phyloP scores from a whole-genome alignment of 306 rosid species.

The Herpetospermum pedunculosum region DNA sequence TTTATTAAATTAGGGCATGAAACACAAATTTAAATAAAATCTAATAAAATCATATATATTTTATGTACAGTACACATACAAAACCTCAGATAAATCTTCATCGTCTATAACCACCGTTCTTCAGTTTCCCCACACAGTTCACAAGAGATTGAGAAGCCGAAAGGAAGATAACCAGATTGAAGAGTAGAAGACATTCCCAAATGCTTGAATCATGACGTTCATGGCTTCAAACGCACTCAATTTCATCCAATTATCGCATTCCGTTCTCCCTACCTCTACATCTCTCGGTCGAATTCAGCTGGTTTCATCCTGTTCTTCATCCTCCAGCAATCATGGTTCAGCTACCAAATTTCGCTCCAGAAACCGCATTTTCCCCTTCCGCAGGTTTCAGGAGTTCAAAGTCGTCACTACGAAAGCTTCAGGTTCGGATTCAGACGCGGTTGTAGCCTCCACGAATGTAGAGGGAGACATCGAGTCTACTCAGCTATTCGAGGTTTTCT shows the following conservation, averaged over 20 bases:
- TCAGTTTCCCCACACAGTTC: not conserved
- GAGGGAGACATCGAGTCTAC: conserved; percentile 51
- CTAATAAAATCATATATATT: no score
- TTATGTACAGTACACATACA: not conserved
- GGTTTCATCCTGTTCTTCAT: conserved; percentile 14
- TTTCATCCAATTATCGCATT: conserved; percentile 32
- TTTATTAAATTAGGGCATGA: no score
- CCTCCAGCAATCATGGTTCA: conserved; percentile 14
- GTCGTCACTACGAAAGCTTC: conserved; percentile 23
- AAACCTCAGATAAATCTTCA: conserved; percentile 13
- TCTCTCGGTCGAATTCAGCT: conserved; percentile 16
- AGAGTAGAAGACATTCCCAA: not conserved
- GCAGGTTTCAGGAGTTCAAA: conserved; percentile 19
- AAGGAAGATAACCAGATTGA: conserved; percentile 11
- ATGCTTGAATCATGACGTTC: conserved; percentile 39
- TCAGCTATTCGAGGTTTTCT: conserved; percentile 63
- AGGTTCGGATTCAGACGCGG: conserved; percentile 27
- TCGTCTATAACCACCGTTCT: not conserved
- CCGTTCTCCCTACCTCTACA: conserved; percentile 27
- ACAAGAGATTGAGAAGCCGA: not conserved
- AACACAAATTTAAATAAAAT: no score
- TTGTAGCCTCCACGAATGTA: conserved; percentile 10
- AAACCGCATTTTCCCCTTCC: not conserved
- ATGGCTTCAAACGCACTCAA: conserved; percentile 22
- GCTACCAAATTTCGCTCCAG: conserved; percentile 14